phyloP scores from a whole-genome alignment of 2,329 filamentous ascomycete species.

The Chrysosporium queenslandicum region DNA sequence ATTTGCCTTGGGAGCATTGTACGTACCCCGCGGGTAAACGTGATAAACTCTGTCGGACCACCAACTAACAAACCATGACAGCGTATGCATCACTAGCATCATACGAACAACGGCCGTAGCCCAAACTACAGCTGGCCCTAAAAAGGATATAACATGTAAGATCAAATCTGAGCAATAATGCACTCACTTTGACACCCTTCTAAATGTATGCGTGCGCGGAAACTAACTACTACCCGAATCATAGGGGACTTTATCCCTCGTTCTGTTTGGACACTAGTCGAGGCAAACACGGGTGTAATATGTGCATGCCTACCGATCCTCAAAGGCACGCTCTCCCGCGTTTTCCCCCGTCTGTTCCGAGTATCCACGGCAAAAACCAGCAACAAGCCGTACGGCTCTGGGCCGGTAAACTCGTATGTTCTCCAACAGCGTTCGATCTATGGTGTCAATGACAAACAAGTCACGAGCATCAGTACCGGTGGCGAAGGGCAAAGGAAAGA shows the following conservation, averaged over 20 bases:
- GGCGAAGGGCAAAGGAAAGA: neutral
- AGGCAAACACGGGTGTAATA: conserved; percentile 29
- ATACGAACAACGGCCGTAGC: conserved; percentile 27
- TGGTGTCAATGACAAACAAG: neutral
- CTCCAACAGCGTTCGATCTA: neutral
- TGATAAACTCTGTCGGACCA: no score
- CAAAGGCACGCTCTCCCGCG: conserved; percentile 22
- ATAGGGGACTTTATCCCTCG: conserved; percentile 23
- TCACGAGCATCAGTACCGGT: neutral
- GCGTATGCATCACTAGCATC: conserved; percentile 19
- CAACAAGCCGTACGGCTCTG: conserved; percentile 1
- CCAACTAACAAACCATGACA: no score
- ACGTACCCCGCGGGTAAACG: conserved; percentile 3
- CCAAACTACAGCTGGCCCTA: conserved; percentile 13
- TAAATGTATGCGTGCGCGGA: neutral
- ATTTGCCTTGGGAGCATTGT: conserved; percentile 21
- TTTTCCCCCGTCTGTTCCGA: conserved; percentile 16
- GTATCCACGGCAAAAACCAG: neutral
- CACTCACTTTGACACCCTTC: no score
- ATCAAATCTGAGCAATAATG: neutral
- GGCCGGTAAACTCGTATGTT: neutral
- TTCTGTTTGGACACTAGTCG: conserved; percentile 33
- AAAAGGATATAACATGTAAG: conserved; percentile 15
- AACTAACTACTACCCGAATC: neutral
- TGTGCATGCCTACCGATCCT: conserved; percentile 33